Percentiles rank a stretch among this genome's conserved stretches.
Evolutionary conservation across 768 basidiomycete genomes (phyloP).

Genomic region (Rickenella mellea): DNA sequence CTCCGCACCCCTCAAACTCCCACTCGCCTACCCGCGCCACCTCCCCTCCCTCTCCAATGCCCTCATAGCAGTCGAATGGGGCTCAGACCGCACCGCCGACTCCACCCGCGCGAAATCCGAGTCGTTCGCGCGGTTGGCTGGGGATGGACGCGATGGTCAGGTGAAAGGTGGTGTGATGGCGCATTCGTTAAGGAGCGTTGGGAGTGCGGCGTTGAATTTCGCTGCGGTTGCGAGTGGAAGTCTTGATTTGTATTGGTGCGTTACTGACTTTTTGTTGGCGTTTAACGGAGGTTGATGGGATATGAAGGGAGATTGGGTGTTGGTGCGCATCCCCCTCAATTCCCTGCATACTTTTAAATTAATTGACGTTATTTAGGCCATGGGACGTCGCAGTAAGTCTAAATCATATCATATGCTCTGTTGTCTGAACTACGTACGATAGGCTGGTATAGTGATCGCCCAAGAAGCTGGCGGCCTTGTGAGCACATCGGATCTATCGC

Average conservation of each 20-base stretch:
- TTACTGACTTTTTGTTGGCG: constrained; percentile 7
- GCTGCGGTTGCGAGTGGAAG: constrained; percentile 83
- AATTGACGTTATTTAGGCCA: background rate
- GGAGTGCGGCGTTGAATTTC: constrained; percentile 79
- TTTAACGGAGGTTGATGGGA: background rate
- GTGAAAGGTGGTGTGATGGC: constrained; percentile 73
- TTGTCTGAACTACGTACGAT: background rate
- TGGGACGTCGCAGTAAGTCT: too few relatives aligned
- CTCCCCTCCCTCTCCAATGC: constrained; percentile 27
- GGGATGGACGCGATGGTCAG: constrained; percentile 46
- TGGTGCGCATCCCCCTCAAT: constrained; percentile 28
- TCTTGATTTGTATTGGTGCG: constrained; percentile 80
- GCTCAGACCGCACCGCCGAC: constrained; percentile 56
- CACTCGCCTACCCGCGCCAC: constrained; percentile 37
- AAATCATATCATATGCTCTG: background rate
- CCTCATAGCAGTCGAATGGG: constrained; percentile 76
- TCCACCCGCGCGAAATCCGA: constrained; percentile 48
- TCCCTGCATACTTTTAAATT: background rate
- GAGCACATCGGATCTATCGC: constrained; percentile 50
- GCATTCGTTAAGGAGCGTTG: constrained; percentile 74
- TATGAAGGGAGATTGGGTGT: constrained; percentile 69
- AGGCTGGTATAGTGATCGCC: constrained; percentile 85
- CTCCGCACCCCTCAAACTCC: constrained; percentile 41
- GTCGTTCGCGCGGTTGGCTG: constrained; percentile 70
- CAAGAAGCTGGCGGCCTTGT: constrained; percentile 81